These are phyloP conservation scores for Citrus trifoliata DNA, from an alignment of 345 rosid genomes.

Conservation along the genomic window DNA sequence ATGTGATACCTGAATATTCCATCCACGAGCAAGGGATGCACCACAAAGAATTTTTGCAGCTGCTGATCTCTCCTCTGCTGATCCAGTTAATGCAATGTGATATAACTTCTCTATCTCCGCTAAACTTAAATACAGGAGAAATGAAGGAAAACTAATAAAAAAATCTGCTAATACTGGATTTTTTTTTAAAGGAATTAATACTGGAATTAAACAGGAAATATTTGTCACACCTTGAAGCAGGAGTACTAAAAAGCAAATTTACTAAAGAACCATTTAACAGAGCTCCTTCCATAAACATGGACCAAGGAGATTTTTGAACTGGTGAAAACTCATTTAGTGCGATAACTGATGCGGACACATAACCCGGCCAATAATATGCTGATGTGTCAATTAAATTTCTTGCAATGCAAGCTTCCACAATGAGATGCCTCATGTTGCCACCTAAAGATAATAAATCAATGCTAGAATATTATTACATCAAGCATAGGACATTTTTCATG, in stretches of 20 bases:
- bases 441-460: constrained; percentile 29
- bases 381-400: constrained; percentile 58
- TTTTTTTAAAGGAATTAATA: too few relatives aligned
- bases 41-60: constrained; percentile 71
- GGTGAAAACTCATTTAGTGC: constrained; percentile 34
- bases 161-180: not conserved
- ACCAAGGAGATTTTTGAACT: constrained; percentile 53
- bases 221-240: constrained; percentile 52
- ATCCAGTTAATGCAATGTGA: constrained; percentile 56
- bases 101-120: constrained; percentile 57
- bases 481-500: not conserved
- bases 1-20: constrained; percentile 66
- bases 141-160: constrained; percentile 18
- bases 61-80: constrained; percentile 45
- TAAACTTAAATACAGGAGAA: constrained; percentile 38
- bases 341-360: constrained; percentile 37
- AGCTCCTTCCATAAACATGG: constrained; percentile 53
- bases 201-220: constrained; percentile 11
- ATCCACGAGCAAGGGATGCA: constrained; percentile 58
- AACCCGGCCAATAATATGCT: constrained; percentile 63
- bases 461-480: constrained; percentile 1
- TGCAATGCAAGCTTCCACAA: constrained; percentile 73
- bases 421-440: constrained; percentile 67
- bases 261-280: constrained; percentile 41
- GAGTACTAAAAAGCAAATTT: constrained; percentile 41